phyloP scores from a whole-genome alignment of 164 flowering plant species.

The Vitis labrusca region DNA sequence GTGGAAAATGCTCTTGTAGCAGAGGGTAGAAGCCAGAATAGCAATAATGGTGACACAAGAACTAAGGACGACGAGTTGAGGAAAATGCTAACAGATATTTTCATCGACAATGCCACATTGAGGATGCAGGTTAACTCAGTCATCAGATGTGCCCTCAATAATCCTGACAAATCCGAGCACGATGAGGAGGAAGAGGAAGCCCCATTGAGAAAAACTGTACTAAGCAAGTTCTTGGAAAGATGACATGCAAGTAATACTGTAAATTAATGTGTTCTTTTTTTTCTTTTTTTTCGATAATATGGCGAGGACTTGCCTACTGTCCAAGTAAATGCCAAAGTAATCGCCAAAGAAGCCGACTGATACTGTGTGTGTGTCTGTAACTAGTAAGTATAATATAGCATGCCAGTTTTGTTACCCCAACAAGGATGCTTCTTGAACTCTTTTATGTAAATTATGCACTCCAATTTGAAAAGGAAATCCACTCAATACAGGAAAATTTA shows the following conservation, averaged over 20 bases:
- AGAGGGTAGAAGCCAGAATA: conserved; percentile 15
- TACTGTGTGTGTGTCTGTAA: no score
- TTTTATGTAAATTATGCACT: no score
- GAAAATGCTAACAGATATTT: conserved; percentile 58
- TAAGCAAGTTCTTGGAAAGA: conserved; percentile 62
- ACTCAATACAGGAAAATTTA: no score
- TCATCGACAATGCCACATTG: conserved; percentile 74
- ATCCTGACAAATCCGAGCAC: conserved; percentile 31
- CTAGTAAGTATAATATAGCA: no score
- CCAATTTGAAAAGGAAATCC: no score
- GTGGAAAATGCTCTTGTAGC: conserved; percentile 19
- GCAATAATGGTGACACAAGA: conserved; percentile 18
- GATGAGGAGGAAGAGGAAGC: conserved; percentile 35
- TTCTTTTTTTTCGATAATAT: no score
- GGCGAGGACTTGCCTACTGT: no score
- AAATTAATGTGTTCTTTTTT: not conserved
- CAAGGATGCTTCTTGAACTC: no score
- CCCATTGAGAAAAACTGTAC: conserved; percentile 52
- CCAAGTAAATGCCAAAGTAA: no score
- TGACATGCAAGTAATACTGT: conserved; percentile 19
- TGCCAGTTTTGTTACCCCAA: no score
- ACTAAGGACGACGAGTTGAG: conserved; percentile 49
- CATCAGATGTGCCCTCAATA: conserved; percentile 53
- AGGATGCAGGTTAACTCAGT: conserved; percentile 75
- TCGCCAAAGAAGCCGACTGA: no score